Base-by-base conservation (phyloP, 805 yeast genomes). In the Candida piceae region DNA sequence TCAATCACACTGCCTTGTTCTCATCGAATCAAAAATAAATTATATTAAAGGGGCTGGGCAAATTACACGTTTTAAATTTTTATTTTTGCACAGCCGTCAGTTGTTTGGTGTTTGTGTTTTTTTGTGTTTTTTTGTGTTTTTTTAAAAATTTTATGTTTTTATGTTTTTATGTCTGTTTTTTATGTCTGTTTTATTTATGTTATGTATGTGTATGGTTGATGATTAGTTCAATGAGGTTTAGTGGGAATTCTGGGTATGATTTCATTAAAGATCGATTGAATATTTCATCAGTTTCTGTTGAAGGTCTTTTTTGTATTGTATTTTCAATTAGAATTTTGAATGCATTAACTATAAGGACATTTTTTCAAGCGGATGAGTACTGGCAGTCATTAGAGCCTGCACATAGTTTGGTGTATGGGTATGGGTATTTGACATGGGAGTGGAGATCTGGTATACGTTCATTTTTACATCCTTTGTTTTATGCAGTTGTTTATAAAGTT, bases 381-480 rank as follows among this genome's bases (percentile, higher is more conserved):
- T 93, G 81, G 78, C 99, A 93, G 60, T 69, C 89, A 0, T 63
- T 93, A 35, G 98, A 93, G 52, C 96, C 96, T 0, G 98, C 97
- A 0, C 96, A 88, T 58, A 39, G 52, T 4, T 63, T 70, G 25
- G 81, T 82, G 0, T 87, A 69, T 56, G 89, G 93, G 2, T 81
- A 80, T 44, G 98, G 98, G 0, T 75, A 76, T 48, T 55, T 78
- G 25, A 87, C 97, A 0, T 93, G 99, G 99, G 99, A 93, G 60
- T 93, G 98, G 98, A 56, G 62, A 17, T 66, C 69, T 32, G 80
- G 79, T 1, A 61, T 93, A 4, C 62, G 99, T 41, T 81, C 95
- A 8, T 80, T 84, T 36, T 58, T 83, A 0, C 90, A 88, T 49
- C 97, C 98, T 0, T 60, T 81, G 29, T 37, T 90, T 1, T 87